Evolutionary conservation across 2,329 filamentous ascomycete genomes (phyloP).

Genomic region (Pseudogymnoascus sp.): DNA sequence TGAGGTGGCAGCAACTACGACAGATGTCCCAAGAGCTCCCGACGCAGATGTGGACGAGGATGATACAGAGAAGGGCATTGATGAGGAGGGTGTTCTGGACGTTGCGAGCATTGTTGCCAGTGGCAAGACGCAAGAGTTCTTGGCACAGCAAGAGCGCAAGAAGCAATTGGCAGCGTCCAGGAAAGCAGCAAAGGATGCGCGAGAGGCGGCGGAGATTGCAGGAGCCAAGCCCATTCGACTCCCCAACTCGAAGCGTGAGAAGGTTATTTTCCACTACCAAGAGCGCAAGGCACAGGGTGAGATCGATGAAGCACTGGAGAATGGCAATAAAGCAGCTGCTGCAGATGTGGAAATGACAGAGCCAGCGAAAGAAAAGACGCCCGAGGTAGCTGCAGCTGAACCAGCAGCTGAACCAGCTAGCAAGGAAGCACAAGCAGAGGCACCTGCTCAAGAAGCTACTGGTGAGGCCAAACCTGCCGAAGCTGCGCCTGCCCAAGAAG

Average conservation of each 20-base stretch:
- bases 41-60: slow-evolving; percentile 19
- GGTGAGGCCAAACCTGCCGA: slow-evolving; percentile 5
- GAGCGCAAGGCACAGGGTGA: slow-evolving; percentile 51
- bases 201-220: slow-evolving; percentile 44
- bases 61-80: slow-evolving; percentile 36
- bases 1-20: slow-evolving; percentile 28
- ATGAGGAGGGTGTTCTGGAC: slow-evolving; percentile 69
- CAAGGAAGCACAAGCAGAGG: slow-evolving; percentile 14
- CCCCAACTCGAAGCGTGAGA: slow-evolving; percentile 65
- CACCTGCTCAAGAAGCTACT: not conserved
- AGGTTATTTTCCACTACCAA: slow-evolving; percentile 68
- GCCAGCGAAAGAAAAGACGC: slow-evolving; percentile 22
- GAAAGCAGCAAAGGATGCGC: slow-evolving; percentile 51
- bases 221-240: slow-evolving; percentile 52
- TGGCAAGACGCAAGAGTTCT: slow-evolving; percentile 73
- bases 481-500: slow-evolving; percentile 10
- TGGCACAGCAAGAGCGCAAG: slow-evolving; percentile 76
- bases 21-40: slow-evolving; percentile 22
- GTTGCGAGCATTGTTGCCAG: slow-evolving; percentile 79
- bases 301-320: slow-evolving; percentile 41
- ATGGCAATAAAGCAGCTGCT: slow-evolving; percentile 29
- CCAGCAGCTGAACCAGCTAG: slow-evolving; percentile 17
- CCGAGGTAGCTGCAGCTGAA: slow-evolving; percentile 9
- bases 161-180: slow-evolving; percentile 60
- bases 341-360: slow-evolving; percentile 22